A percentile compares a stretch with the other conserved stretches of the same genome.
phyloP scores from a whole-genome alignment of 1,139 yeast species.

The Suzukiozyma palmioleophila region DNA sequence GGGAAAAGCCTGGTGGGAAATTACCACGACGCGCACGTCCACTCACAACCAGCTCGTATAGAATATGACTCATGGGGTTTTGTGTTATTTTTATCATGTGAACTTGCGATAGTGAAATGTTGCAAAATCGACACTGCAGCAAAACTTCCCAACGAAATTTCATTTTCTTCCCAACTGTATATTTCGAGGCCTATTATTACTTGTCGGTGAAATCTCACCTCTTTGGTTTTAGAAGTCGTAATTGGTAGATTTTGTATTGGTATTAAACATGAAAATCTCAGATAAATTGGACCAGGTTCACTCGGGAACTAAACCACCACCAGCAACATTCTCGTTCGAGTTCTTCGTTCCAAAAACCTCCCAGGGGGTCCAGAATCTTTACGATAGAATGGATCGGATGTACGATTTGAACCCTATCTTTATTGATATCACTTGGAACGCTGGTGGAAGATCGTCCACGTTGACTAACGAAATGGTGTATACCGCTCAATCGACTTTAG shows the following conservation, averaged over 20 bases:
- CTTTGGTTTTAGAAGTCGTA: neutral
- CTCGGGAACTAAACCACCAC: conserved; percentile 36
- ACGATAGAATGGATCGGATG: conserved; percentile 98
- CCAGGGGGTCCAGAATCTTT: conserved; percentile 93
- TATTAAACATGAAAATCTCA: conserved; percentile 43
- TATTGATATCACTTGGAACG: conserved; percentile 97
- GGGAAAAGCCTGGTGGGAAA: no score
- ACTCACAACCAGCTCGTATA: neutral
- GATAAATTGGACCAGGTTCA: conserved; percentile 51
- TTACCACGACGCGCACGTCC: neutral
- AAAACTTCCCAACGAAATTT: no score
- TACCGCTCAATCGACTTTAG: conserved; percentile 88
- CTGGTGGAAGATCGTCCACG: conserved; percentile 84
- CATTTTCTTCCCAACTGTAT: neutral
- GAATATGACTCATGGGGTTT: neutral
- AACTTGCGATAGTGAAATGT: neutral
- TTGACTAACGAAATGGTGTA: conserved; percentile 88
- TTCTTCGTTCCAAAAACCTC: conserved; percentile 97
- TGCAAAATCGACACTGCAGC: neutral
- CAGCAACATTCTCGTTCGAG: conserved; percentile 88
- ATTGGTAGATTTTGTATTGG: neutral
- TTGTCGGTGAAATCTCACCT: neutral
- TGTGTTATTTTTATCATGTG: neutral
- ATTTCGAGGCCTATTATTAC: neutral
- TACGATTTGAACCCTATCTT: conserved; percentile 87